These are phyloP conservation scores for Hansenula anomala DNA, from an alignment of 1,139 yeast genomes.

Conservation along the genomic window DNA sequence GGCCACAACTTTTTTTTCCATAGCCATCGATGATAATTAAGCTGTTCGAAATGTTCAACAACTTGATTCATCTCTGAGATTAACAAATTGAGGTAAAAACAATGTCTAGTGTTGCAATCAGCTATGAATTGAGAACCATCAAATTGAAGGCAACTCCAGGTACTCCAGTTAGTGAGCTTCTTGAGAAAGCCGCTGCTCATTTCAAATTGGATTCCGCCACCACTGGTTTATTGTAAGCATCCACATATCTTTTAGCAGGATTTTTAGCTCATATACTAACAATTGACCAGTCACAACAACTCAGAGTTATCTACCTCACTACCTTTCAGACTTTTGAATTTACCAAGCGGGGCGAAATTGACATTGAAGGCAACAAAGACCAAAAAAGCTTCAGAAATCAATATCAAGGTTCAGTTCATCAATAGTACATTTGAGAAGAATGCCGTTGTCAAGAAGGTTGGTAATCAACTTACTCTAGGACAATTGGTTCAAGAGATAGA, in stretches of 20 bases:
- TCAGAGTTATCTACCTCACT: conserved; percentile 22
- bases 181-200: conserved; percentile 12
- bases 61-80: too few species aligned
- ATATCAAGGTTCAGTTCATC: conserved; percentile 19
- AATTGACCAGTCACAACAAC: conserved; percentile 18
- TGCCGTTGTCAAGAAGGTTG: conserved; percentile 15
- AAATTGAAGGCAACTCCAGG: conserved; percentile 16
- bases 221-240: conserved; percentile 16
- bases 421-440: conserved; percentile 12
- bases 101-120: conserved; percentile 17
- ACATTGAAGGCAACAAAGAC: conserved; percentile 13
- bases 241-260: not conserved
- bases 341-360: conserved; percentile 30
- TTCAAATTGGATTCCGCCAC: conserved; percentile 15
- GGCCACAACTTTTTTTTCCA: too few species aligned
- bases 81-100: too few species aligned
- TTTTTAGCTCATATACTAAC: not conserved
- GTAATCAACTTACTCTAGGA: conserved; percentile 5
- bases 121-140: conserved; percentile 12
- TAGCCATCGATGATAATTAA: too few species aligned
- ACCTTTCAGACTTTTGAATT: conserved; percentile 29
- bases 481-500: conserved; percentile 11
- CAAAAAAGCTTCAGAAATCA: conserved; percentile 8
- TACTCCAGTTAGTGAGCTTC: conserved; percentile 14
- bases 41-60: too few species aligned